Conservation (phyloP, 108 stramenopile species). For the Conticribra weissflogii region DNA sequence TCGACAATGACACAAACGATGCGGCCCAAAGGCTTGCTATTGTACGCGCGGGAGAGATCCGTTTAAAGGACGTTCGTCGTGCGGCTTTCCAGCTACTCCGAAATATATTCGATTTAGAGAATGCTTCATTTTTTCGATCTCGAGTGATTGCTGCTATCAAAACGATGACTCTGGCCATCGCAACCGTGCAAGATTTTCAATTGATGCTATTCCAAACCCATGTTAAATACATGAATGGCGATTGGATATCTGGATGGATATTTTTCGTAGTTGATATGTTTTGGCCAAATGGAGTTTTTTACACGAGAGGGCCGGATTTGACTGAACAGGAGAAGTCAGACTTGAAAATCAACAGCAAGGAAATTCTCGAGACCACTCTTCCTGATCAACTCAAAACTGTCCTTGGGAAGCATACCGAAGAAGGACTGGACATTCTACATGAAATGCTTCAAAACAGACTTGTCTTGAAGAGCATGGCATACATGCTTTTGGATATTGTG, state of each 20-base stretch:
- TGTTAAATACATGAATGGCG: slow-evolving; percentile 66
- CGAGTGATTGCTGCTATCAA: slow-evolving; percentile 80
- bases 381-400: slow-evolving; percentile 77
- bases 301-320: slow-evolving; percentile 46
- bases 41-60: slow-evolving; percentile 62
- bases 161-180: slow-evolving; percentile 79
- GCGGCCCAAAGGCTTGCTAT: slow-evolving; percentile 35
- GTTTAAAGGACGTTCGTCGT: slow-evolving; percentile 71
- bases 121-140: slow-evolving; percentile 85
- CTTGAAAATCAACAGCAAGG: slow-evolving; percentile 47
- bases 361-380: slow-evolving; percentile 60
- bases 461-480: slow-evolving; percentile 82
- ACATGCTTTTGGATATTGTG: slow-evolving; percentile 85
- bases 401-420: slow-evolving; percentile 74
- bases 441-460: slow-evolving; percentile 89
- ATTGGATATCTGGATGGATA: slow-evolving; percentile 69
- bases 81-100: slow-evolving; percentile 71
- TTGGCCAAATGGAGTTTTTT: slow-evolving; percentile 87
- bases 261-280: slow-evolving; percentile 63
- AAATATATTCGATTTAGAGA: slow-evolving; percentile 83
- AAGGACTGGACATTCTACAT: slow-evolving; percentile 78
- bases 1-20: slow-evolving; percentile 21
- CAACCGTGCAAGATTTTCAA: slow-evolving; percentile 73
- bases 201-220: slow-evolving; percentile 71
- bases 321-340: slow-evolving; percentile 53